Conservation (phyloP, 805 yeast genomes). For the Ogataea polymorpha region DNA sequence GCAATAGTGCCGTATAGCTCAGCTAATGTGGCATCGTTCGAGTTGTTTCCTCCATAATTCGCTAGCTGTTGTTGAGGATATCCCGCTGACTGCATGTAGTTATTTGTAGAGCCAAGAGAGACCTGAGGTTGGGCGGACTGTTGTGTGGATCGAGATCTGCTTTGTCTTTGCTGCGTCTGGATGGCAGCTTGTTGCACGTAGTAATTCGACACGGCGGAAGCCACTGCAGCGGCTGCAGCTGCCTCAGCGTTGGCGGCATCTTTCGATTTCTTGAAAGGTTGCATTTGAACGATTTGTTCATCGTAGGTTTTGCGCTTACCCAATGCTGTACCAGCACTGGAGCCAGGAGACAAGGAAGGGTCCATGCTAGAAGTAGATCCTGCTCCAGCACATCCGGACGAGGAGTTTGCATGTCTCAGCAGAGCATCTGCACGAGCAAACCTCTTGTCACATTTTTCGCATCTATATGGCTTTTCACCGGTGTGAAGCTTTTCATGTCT, state of each 20-base stretch:
- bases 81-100: slow-evolving; percentile 9
- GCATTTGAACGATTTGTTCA: slow-evolving; percentile 4
- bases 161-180: slow-evolving; percentile 20
- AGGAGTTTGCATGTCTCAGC: slow-evolving; percentile 56
- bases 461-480: slow-evolving; percentile 67
- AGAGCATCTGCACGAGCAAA: slow-evolving; percentile 79
- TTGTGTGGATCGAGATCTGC: slow-evolving; percentile 17
- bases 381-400: slow-evolving; percentile 26
- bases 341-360: slow-evolving; percentile 9
- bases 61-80: slow-evolving; percentile 12
- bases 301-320: slow-evolving; percentile 15
- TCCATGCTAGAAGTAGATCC: slow-evolving; percentile 11
- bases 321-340: slow-evolving; percentile 3
- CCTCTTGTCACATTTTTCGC: slow-evolving; percentile 56
- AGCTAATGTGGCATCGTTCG: slow-evolving; percentile 12
- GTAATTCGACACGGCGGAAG: slow-evolving; percentile 19
- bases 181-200: slow-evolving; percentile 18
- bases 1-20: slow-evolving; percentile 21
- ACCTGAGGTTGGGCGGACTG: slow-evolving; percentile 15
- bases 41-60: slow-evolving; percentile 7
- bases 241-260: slow-evolving; percentile 18
- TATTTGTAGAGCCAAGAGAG: slow-evolving; percentile 8
- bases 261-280: slow-evolving; percentile 12
- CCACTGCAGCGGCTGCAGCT: slow-evolving; percentile 22
- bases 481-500: slow-evolving; percentile 75